These are phyloP conservation scores for Fraxinus ornus DNA, from an alignment of 305 asterid genomes.

Conservation along the genomic window DNA sequence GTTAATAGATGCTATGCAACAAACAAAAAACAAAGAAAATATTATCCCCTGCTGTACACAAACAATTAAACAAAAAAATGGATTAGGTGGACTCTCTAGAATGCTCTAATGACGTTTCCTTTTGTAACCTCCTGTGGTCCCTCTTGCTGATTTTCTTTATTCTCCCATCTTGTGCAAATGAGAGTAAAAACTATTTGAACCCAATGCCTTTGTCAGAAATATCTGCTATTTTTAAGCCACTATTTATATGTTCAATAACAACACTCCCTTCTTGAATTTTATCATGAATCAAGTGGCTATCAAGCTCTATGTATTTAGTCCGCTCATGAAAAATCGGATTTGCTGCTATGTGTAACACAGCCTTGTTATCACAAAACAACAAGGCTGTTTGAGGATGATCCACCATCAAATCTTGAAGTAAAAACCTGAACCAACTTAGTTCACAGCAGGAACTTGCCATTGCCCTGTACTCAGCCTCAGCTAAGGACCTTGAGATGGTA, in stretches of 20 bases:
- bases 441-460: background rate
- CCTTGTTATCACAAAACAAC: background rate
- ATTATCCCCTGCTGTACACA: background rate
- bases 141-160: background rate
- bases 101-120: background rate
- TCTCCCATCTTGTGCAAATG: background rate
- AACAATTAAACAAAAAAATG: background rate
- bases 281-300: background rate
- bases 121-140: background rate
- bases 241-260: background rate
- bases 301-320: background rate
- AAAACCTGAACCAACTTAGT: background rate
- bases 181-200: background rate
- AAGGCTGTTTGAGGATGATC: background rate
- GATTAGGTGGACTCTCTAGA: background rate
- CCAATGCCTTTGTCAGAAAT: background rate
- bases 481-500: background rate
- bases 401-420: background rate
- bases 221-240: background rate
- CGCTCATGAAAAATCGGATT: background rate
- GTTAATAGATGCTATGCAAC: background rate
- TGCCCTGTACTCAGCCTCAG: background rate
- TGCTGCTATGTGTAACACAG: background rate
- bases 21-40: background rate
- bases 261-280: background rate